Evolutionary conservation across 2,329 filamentous ascomycete species (phyloP), one percentile per base, ranked within the genome.

Genomic region (Aspergillus floridensis): DNA sequence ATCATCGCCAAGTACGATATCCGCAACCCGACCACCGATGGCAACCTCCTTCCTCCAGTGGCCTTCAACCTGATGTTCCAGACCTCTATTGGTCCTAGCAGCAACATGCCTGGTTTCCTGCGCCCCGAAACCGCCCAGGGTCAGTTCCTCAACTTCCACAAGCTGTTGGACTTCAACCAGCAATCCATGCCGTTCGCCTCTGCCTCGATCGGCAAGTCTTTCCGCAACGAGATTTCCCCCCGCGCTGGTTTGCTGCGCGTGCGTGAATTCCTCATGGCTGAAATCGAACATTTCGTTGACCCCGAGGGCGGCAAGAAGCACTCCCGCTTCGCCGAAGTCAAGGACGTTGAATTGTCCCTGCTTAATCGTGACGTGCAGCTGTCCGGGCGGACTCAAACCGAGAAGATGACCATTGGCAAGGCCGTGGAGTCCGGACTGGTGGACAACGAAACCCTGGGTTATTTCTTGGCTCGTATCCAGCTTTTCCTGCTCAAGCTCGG

Each of bases 41-140:
- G 87, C 62, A 85, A 90, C 68, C 88, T 96, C 41, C 85, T 86
- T 29, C 88, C 90, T 31, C 95, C 95, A 3, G 89, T 96, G 53
- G 84, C 92, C 47, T 97, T 98, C 86, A 99, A 99, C 80, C 87
- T 99, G 72, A 99, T 99, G 95, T 99, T 98, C 83, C 89, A 93
- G 77, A 97, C 93, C 47, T 84, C 90, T 38, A 98, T 99, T 73
- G 95, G 95, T 63, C 93, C 93, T 58, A 96, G 91, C 80, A 90
- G 90, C 77, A 93, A 96, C 73, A 82, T 90, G 63, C 86, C 90
- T 51, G 93, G 91, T 57, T 97, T 92, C 76, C 83, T 97, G 59
- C 86, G 93, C 57, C 95, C 95, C 48, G 95, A 99, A 79, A 99
- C 95, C 31, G 95, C 95, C 4, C 95, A 99, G 82, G 95, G 95